Percentiles rank a stretch among this genome's conserved stretches.
Evolutionary conservation across 2,329 filamentous ascomycete genomes (phyloP).

Genomic region (Arthrobotrys megalospora): DNA sequence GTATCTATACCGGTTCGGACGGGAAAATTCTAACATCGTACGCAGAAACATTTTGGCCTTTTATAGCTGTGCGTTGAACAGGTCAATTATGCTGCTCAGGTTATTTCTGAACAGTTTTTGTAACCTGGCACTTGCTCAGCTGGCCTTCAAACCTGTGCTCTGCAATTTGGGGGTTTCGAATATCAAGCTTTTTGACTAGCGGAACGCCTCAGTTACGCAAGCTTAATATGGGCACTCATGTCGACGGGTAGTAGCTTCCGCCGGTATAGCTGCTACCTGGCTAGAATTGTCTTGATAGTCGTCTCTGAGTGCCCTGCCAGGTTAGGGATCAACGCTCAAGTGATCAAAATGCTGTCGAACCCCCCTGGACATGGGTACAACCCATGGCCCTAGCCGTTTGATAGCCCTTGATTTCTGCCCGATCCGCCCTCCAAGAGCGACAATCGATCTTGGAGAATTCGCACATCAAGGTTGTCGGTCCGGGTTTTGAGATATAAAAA

Average conservation of each 20-base stretch:
- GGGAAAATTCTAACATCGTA: neutral
- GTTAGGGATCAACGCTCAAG: slow-evolving; percentile 46
- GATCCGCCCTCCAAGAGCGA: slow-evolving; percentile 29
- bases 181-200: slow-evolving; percentile 21
- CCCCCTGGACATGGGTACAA: slow-evolving; percentile 50
- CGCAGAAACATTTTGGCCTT: slow-evolving; percentile 3
- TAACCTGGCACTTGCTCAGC: neutral
- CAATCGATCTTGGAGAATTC: slow-evolving; percentile 35
- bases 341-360: slow-evolving; percentile 38
- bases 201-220: slow-evolving; percentile 36
- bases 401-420: slow-evolving; percentile 38
- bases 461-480: slow-evolving; percentile 27
- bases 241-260: slow-evolving; percentile 41
- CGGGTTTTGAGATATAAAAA: slow-evolving; percentile 30
- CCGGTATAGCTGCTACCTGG: slow-evolving; percentile 1
- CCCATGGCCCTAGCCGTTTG: slow-evolving; percentile 49
- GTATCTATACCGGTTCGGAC: slow-evolving; percentile 1
- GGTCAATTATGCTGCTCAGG: neutral
- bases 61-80: neutral
- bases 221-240: slow-evolving; percentile 24
- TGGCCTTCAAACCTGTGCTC: neutral
- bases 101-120: neutral
- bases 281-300: slow-evolving; percentile 1
- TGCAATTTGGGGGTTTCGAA: slow-evolving; percentile 28
- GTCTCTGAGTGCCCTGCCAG: slow-evolving; percentile 11